Evolutionary conservation across 129 eudicot genomes (phyloP).

Genomic region (Lactuca sativa): DNA sequence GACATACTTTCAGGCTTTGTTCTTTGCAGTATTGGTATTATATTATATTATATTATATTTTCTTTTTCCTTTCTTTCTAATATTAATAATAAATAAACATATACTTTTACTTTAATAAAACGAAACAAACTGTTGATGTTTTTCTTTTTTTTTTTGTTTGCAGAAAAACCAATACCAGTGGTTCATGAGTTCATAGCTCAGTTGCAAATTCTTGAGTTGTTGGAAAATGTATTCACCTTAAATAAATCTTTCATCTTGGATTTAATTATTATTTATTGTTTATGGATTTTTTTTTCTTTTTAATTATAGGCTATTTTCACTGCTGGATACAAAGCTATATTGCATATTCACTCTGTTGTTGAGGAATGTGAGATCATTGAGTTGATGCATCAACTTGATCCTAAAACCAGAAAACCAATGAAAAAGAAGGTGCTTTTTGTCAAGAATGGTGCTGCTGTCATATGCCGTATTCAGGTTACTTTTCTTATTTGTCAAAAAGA

Average conservation of each 20-base stretch:
- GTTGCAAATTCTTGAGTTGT: conserved; percentile 73
- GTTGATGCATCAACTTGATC: conserved; percentile 68
- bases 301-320: conserved; percentile 70
- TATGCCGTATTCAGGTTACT: conserved; percentile 79
- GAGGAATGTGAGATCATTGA: conserved; percentile 94
- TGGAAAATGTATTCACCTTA: conserved; percentile 60
- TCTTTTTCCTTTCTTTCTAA: background rate
- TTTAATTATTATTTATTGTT: background rate
- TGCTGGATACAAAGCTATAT: conserved; percentile 93
- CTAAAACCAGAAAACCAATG: conserved; percentile 66
- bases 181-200: conserved; percentile 80
- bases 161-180: conserved; percentile 73
- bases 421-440: conserved; percentile 77
- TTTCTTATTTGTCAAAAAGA: background rate
- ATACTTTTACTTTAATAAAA: background rate
- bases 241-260: background rate
- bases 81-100: background rate
- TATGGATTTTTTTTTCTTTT: background rate
- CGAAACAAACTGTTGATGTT: background rate
- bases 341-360: conserved; percentile 83
- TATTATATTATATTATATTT: background rate
- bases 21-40: conserved; percentile 57
- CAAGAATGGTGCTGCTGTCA: conserved; percentile 66
- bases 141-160: conserved; percentile 24
- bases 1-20: conserved; percentile 79